These are phyloP conservation scores for Ogataea paraovalis DNA, from an alignment of 805 yeast species.

Conservation along the genomic window DNA sequence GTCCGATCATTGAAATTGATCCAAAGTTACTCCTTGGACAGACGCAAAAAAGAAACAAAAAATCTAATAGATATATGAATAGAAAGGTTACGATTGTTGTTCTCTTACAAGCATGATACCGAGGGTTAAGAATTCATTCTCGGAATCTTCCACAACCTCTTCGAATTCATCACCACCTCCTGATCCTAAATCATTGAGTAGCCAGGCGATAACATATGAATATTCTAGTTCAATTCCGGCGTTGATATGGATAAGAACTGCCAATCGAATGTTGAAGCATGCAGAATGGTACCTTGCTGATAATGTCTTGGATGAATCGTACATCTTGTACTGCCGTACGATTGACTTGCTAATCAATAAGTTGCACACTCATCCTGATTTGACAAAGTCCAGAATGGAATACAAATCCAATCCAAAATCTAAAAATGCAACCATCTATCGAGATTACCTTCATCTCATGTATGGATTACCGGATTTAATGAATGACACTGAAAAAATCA, in stretches of 20 bases:
- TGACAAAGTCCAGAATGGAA: conserved; percentile 25
- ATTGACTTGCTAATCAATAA: conserved; percentile 52
- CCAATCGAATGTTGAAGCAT: conserved; percentile 42
- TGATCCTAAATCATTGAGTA: conserved; percentile 35
- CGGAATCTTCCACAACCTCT: conserved; percentile 16
- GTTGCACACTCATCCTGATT: conserved; percentile 43
- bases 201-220: conserved; percentile 50
- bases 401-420: conserved; percentile 19
- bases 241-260: conserved; percentile 53
- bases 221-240: conserved; percentile 50
- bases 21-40: too few species aligned
- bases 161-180: conserved; percentile 16
- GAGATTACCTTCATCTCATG: conserved; percentile 23
- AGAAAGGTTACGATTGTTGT: not conserved
- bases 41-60: too few species aligned
- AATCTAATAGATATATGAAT: not conserved
- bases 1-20: too few species aligned
- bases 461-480: conserved; percentile 24
- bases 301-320: conserved; percentile 46
- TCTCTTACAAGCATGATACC: conserved; percentile 4
- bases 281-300: conserved; percentile 43
- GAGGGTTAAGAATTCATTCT: conserved; percentile 13
- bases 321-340: conserved; percentile 52
- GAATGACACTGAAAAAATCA: conserved; percentile 30
- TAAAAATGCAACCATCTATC: conserved; percentile 22